Conservation (phyloP, 345 rosid species). For the Draba incana region DNA sequence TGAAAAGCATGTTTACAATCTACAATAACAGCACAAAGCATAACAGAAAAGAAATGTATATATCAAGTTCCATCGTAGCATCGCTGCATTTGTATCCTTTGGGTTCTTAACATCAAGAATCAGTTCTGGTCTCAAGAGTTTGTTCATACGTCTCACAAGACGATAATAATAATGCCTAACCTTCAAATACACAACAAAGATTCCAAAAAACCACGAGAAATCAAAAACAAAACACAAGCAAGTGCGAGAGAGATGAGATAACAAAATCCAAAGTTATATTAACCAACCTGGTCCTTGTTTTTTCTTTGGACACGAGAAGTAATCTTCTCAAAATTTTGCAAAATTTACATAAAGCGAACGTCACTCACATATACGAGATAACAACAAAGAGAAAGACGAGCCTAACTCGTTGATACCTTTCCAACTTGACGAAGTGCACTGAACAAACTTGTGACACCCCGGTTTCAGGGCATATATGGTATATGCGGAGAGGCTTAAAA, state of each 20-base stretch:
- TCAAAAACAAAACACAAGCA: conserved; percentile 22
- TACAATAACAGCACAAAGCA: conserved; percentile 13
- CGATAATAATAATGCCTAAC: conserved; percentile 99
- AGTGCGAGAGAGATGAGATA: background rate
- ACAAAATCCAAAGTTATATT: conserved; percentile 2
- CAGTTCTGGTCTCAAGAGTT: conserved; percentile 82
- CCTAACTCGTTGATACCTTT: conserved; percentile 52
- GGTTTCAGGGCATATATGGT: too few relatives aligned
- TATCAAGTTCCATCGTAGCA: conserved; percentile 88
- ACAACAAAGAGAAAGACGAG: background rate
- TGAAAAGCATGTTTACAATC: conserved; percentile 17
- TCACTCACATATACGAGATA: conserved; percentile 11
- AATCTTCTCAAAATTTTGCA: conserved; percentile 97
- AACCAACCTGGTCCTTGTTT: conserved; percentile 94
- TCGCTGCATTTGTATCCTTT: conserved; percentile 97
- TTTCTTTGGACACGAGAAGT: conserved; percentile 94
- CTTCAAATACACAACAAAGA: conserved; percentile 50
- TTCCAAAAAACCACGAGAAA: conserved; percentile 15
- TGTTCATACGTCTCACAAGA: conserved; percentile 98
- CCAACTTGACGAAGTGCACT: conserved; percentile 98
- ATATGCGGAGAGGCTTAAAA: too few relatives aligned
- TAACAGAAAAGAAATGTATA: conserved; percentile 9
- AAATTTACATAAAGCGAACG: conserved; percentile 22
- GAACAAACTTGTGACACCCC: conserved; percentile 94
- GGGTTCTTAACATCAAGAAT: conserved; percentile 96